Conservation (phyloP, 768 basidiomycete genomes). For the Podaxis rugospora region DNA sequence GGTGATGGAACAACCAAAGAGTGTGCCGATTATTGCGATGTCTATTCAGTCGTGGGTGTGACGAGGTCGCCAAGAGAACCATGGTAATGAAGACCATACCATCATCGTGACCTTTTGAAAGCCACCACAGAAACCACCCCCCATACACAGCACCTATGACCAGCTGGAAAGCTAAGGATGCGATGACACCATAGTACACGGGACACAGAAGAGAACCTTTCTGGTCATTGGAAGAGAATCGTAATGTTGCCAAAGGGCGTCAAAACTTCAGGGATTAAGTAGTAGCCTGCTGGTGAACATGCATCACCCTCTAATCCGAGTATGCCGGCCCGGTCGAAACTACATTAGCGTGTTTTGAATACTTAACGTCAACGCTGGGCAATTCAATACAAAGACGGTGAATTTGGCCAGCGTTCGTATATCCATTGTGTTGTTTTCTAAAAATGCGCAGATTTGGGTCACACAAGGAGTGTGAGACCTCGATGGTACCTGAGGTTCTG, state of each 20-base stretch:
- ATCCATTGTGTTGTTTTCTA: background rate
- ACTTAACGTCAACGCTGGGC: background rate
- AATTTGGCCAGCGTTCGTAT: background rate
- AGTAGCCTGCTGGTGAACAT: background rate
- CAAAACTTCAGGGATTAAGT: background rate
- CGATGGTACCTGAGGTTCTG: background rate
- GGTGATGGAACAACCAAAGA: constrained; percentile 1
- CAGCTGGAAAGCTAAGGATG: constrained; percentile 2
- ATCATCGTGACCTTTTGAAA: background rate
- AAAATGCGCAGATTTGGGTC: background rate
- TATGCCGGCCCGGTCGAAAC: background rate
- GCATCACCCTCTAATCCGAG: background rate
- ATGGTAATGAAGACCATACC: background rate
- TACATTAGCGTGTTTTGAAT: background rate
- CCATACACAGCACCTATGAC: background rate
- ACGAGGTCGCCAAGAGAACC: background rate
- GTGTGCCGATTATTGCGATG: background rate
- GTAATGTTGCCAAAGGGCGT: background rate
- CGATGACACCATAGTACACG: background rate
- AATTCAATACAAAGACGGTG: background rate
- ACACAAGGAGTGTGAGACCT: background rate
- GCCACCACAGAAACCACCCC: constrained; percentile 3
- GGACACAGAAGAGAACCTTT: constrained; percentile 2
- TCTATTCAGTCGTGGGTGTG: background rate
- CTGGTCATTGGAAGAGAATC: background rate